Conservation (phyloP, 305 asterid species). For the Rubia balearica region DNA sequence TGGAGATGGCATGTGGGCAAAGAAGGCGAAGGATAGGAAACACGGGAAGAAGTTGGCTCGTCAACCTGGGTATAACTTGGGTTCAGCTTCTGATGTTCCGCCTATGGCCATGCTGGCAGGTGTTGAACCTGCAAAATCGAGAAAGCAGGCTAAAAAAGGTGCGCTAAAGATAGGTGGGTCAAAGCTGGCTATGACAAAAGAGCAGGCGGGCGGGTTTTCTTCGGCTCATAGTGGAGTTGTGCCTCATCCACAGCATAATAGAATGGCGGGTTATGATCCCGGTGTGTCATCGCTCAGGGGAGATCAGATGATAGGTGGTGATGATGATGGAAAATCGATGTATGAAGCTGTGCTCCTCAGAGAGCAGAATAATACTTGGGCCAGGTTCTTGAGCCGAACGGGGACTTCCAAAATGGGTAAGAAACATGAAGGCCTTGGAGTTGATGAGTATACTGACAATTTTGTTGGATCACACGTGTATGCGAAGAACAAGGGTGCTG, state of each 20-base stretch:
- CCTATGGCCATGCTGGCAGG: constrained; percentile 37
- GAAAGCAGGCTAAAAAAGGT: constrained; percentile 61
- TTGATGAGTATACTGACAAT: constrained; percentile 44
- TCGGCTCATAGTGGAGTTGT: constrained; percentile 39
- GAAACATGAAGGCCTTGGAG: constrained; percentile 42
- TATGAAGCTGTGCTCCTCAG: constrained; percentile 57
- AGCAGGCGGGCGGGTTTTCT: constrained; percentile 37
- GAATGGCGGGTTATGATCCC: constrained; percentile 42
- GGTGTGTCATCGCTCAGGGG: constrained; percentile 36
- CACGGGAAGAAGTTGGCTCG: constrained; percentile 43
- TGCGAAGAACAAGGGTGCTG: constrained; percentile 55
- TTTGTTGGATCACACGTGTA: constrained; percentile 40
- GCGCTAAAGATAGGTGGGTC: constrained; percentile 54
- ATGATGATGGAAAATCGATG: constrained; percentile 52
- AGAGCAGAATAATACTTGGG: constrained; percentile 38
- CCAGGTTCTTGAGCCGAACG: constrained; percentile 31
- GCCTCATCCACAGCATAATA: constrained; percentile 41
- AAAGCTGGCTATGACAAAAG: constrained; percentile 39
- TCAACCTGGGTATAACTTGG: constrained; percentile 39
- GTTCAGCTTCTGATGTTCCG: constrained; percentile 40
- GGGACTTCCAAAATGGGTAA: constrained; percentile 45
- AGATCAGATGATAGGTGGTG: constrained; percentile 40
- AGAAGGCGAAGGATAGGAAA: constrained; percentile 60
- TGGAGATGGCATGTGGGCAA: constrained; percentile 63
- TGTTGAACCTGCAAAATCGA: constrained; percentile 43